Conservation (phyloP, 2,329 filamentous ascomycete genomes). For the Clarireedia hainanense region DNA sequence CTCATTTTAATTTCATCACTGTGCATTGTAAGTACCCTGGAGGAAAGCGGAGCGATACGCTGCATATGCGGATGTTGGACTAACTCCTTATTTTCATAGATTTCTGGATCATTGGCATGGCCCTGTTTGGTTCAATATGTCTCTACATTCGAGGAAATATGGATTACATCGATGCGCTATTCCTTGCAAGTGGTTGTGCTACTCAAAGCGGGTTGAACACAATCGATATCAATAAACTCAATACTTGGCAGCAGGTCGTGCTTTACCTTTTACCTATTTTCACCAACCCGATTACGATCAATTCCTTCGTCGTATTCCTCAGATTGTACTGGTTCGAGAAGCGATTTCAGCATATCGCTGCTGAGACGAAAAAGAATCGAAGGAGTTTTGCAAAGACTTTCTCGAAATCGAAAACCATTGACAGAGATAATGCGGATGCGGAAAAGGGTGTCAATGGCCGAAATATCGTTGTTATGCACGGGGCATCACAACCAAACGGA, state of each 20-base stretch:
- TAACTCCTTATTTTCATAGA: slow-evolving; percentile 39
- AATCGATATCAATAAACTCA: slow-evolving; percentile 56
- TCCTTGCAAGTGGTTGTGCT: slow-evolving; percentile 76
- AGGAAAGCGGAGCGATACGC: background rate
- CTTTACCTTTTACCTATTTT: slow-evolving; percentile 65
- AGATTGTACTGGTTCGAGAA: slow-evolving; percentile 98
- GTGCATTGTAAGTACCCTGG: slow-evolving; percentile 56
- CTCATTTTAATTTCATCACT: slow-evolving; percentile 74
- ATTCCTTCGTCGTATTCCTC: slow-evolving; percentile 81
- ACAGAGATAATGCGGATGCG: slow-evolving; percentile 36
- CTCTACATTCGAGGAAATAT: slow-evolving; percentile 60
- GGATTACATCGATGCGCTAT: slow-evolving; percentile 77
- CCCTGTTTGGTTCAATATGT: slow-evolving; percentile 68
- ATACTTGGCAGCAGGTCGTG: slow-evolving; percentile 65
- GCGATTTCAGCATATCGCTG: slow-evolving; percentile 77
- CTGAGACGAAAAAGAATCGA: slow-evolving; percentile 61
- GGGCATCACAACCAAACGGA: slow-evolving; percentile 40
- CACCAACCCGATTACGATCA: slow-evolving; percentile 76
- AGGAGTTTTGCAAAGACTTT: slow-evolving; percentile 55
- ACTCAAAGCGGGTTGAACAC: slow-evolving; percentile 94
- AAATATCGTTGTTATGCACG: slow-evolving; percentile 58
- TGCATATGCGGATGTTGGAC: background rate
- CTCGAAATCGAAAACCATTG: slow-evolving; percentile 44
- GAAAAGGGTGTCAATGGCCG: slow-evolving; percentile 54
- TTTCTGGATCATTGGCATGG: slow-evolving; percentile 69